Evolutionary conservation across 2,329 filamentous ascomycete species (phyloP).

Genomic region (Trichoderma lentiforme): DNA sequence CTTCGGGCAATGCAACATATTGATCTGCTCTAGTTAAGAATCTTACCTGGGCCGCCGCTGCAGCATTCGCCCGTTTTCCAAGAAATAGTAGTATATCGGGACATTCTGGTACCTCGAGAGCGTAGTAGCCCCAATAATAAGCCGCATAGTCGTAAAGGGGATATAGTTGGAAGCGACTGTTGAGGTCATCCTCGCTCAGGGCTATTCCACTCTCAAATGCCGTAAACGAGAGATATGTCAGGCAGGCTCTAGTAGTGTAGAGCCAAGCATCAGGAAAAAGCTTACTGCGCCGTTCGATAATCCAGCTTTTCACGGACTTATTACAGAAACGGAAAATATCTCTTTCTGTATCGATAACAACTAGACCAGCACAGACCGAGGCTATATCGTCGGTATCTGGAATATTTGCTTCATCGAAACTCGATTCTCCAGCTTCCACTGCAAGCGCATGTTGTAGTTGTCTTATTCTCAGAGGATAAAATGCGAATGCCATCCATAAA

Average conservation of each 20-base stretch:
- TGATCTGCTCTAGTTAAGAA: not conserved
- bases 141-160: not conserved
- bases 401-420: not conserved
- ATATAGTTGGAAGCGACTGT: not conserved
- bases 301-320: not conserved
- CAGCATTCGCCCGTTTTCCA: not conserved
- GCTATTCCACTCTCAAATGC: not conserved
- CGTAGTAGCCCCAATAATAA: not conserved
- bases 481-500: not conserved
- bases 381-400: not conserved
- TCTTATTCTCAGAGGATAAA: accelerated
- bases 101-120: not conserved
- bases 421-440: not conserved
- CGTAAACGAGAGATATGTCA: not conserved
- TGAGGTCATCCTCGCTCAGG: not conserved
- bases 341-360: not conserved
- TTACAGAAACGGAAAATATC: not conserved
- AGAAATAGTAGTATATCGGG: not conserved
- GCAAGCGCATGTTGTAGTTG: not conserved
- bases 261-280: not conserved
- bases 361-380: not conserved
- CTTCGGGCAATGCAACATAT: not conserved
- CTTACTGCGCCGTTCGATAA: not conserved
- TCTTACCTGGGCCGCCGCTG: not conserved
- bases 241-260: not conserved